Evolutionary conservation across 345 rosid species (phyloP).

Genomic region (Eucalyptus albens): DNA sequence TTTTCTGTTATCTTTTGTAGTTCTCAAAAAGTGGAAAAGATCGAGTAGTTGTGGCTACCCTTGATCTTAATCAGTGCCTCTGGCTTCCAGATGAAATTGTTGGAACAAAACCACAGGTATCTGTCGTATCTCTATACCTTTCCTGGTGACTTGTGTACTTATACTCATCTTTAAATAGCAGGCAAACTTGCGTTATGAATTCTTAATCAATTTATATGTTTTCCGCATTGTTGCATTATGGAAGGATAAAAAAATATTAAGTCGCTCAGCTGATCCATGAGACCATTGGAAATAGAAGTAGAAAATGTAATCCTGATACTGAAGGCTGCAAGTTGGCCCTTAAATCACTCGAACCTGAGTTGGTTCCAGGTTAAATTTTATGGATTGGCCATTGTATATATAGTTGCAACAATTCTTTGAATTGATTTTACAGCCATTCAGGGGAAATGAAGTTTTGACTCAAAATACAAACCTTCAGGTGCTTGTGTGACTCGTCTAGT

Average conservation of each 20-base stretch:
- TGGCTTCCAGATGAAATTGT: constrained; percentile 82
- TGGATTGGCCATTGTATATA: not conserved
- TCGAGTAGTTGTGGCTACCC: constrained; percentile 78
- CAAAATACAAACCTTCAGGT: not conserved
- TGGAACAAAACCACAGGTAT: constrained; percentile 79
- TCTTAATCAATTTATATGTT: not conserved
- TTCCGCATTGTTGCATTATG: not conserved
- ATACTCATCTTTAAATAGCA: not conserved
- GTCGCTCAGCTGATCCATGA: not conserved
- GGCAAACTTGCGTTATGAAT: not conserved
- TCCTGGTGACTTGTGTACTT: not conserved
- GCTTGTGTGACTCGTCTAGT: not conserved
- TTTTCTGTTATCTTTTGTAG: constrained; percentile 12
- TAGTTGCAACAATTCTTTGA: not conserved
- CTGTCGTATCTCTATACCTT: not conserved
- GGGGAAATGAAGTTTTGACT: not conserved
- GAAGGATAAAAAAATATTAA: not conserved
- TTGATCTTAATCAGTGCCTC: constrained; percentile 79
- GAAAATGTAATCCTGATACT: not conserved
- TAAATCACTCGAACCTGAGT: not conserved
- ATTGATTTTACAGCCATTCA: not conserved
- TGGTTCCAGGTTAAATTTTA: not conserved
- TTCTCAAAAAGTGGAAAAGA: constrained; percentile 53
- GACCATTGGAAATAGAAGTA: not conserved
- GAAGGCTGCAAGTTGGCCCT: not conserved